Evolutionary conservation across 306 rosid species (phyloP), one percentile per base, ranked within the genome.

Genomic region (Dalbergia cultrata): DNA sequence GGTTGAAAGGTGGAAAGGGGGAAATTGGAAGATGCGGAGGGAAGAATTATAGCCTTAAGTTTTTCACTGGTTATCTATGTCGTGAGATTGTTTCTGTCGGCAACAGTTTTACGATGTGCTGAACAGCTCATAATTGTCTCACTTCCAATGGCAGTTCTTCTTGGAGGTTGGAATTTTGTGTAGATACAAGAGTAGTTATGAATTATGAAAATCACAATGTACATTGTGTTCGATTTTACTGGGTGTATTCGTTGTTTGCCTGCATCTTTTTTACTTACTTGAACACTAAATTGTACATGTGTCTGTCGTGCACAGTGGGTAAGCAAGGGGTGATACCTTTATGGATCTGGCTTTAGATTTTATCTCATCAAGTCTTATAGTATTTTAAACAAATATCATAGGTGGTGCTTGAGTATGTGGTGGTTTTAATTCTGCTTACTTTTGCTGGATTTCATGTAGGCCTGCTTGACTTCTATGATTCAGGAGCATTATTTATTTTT

Each of bases 331-430:
- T 35, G 13, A 53, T 14, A 77, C 13, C 26, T 31, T 31, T 44
- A 9, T 16, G 31, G 33, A 67, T 72, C 74, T 70, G 59, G 75
- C 43, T 72, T 34, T 37, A 34, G 71, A 78, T 52, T 61, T 68
- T 41, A 22, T 74, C 54, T 70, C 54, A 5, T 33, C 49, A n/a
- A 52, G 21, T 59, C 37, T 72, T 31, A 1, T 19, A 12, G 44
- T 77, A 39, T 63, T 75, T 59, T 19, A 14, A 53, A 39, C 16
- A 52, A 70, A 39, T 59, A 22, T 80, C 75, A 13, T 9, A 4
- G 53, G 57, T 44, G 13, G 58, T 47, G 72, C 67, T 49, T 6
- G 37, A 74, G 67, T 74, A 17, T 67, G 56, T 43, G 13, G 33
- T 41, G 80, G 16, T 77, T 17, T 53, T 54, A 8, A 56, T 54